Base-by-base conservation (phyloP, 2,329 filamentous ascomycete species). In the Stagonosporopsis tanaceti region DNA sequence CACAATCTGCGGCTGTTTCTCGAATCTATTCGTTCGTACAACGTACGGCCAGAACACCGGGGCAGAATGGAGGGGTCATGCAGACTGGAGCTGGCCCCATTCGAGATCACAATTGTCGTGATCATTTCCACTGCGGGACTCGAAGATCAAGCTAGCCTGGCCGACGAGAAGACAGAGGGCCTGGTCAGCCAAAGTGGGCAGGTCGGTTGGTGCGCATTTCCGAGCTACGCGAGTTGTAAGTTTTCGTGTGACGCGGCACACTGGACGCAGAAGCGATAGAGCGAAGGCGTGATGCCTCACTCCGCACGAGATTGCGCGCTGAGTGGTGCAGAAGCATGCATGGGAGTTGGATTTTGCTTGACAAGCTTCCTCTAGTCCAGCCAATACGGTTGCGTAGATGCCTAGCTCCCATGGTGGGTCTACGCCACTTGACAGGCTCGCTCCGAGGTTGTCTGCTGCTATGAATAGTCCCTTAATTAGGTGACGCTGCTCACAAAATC, bases 381-480 rank as follows among this genome's bases (percentile, higher is more conserved):
- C 74, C 73, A 75, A 76, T 76, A 37, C 62, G 42, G 59, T 48
- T 55, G 62, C 51, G 48, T 47, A 69, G 53, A 53, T 12, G 17
- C 42, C 57, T 66, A 68, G 68, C 61, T 55, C 60, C 65, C 63
- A 58, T 40, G 57, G 53, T 39, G 63, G 61, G 42, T 50, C 63
- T 64, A 64, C 12, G 60, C 60, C 56, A 67, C 44, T 25, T 15
- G 50, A 51, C 42, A 60, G 57, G 61, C 48, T 59, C 55, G 61
- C 57, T 68, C 61, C 62, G 62, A 64, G 63, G 62, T 59, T 57
- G 57, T 41, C 20, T 57, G 52, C 60, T 70, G 50, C 69, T 70
- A 72, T 62, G 60, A 65, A 69, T 71, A 73, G 69, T 60, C 67
- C 55, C 62, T 57, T 73, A 75, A 75, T 76, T 76, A 69, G 50